Evolutionary conservation across 371 early-diverging fungal genomes (phyloP).

Genomic region (Lichtheimia hyalospora): DNA sequence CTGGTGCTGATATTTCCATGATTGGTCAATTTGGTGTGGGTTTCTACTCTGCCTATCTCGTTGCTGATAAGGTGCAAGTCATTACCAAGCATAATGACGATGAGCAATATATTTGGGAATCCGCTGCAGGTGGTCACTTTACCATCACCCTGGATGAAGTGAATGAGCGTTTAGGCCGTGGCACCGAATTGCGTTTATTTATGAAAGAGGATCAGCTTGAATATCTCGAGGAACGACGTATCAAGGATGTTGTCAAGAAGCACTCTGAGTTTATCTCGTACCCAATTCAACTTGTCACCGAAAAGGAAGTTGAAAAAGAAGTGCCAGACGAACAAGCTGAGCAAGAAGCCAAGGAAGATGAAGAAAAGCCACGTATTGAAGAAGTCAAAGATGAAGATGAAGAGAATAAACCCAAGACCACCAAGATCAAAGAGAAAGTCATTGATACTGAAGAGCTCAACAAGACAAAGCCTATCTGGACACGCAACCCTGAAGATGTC

Average conservation of each 20-base stretch:
- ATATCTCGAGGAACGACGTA: conserved; percentile 56
- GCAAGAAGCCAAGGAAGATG: conserved; percentile 59
- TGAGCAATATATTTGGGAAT: conserved; percentile 81
- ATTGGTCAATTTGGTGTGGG: conserved; percentile 97
- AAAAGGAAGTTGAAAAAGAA: conserved; percentile 78
- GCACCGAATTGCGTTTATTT: conserved; percentile 80
- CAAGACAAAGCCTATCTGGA: conserved; percentile 85
- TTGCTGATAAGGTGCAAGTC: conserved; percentile 85
- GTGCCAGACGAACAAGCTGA: conserved; percentile 79
- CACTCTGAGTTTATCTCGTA: conserved; percentile 83
- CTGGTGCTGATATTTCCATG: conserved; percentile 59
- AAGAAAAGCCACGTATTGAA: conserved; percentile 59
- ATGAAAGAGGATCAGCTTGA: conserved; percentile 77
- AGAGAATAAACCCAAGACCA: conserved; percentile 61
- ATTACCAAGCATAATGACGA: conserved; percentile 77
- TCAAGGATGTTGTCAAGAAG: conserved; percentile 73
- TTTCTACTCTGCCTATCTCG: conserved; percentile 84
- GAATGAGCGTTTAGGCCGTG: conserved; percentile 63
- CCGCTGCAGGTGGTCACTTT: conserved; percentile 65
- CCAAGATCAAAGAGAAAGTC: conserved; percentile 63
- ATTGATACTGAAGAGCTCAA: conserved; percentile 57
- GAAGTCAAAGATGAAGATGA: conserved; percentile 70
- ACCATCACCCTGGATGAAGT: conserved; percentile 74
- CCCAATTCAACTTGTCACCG: conserved; percentile 50
- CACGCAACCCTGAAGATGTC: conserved; percentile 72